These are phyloP conservation scores for Melocanna baccifera DNA, from an alignment of 176 grass and related monocot genomes.

Conservation along the genomic window DNA sequence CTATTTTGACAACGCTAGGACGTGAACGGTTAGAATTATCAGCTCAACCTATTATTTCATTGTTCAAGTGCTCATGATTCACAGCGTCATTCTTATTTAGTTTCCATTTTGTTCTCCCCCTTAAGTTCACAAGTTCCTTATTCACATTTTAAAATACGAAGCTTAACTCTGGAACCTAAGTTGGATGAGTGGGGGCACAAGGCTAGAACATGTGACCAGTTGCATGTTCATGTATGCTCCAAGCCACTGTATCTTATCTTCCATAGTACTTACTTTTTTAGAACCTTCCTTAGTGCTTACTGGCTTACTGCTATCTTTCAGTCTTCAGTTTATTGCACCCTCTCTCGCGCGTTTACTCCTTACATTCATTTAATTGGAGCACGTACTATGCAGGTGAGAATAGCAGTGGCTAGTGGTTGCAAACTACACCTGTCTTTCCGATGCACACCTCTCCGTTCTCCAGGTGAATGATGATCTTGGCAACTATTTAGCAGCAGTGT, in stretches of 20 bases:
- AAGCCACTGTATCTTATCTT: background rate
- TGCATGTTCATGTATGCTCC: slow-evolving; percentile 45
- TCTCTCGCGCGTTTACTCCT: background rate
- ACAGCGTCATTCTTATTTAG: background rate
- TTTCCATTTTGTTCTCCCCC: background rate
- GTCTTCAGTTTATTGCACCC: background rate
- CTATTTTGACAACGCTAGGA: slow-evolving; percentile 33
- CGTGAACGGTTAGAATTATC: slow-evolving; percentile 21
- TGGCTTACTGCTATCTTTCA: background rate
- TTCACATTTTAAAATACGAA: background rate
- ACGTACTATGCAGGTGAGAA: slow-evolving; percentile 28
- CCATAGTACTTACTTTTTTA: background rate
- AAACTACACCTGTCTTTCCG: slow-evolving; percentile 19
- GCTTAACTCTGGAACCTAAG: slow-evolving; percentile 11
- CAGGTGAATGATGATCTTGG: slow-evolving; percentile 31
- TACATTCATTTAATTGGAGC: background rate
- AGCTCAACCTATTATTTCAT: background rate
- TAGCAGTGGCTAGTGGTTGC: slow-evolving; percentile 20
- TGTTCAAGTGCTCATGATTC: background rate
- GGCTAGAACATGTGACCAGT: slow-evolving; percentile 32
- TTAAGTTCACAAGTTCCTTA: background rate
- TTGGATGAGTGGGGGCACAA: slow-evolving; percentile 34
- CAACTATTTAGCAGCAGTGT: background rate
- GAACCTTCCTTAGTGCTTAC: background rate
- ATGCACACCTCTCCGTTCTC: slow-evolving; percentile 21